Conservation (phyloP, 2,329 filamentous ascomycete species). For the Aspergillus pseudonomiae region DNA sequence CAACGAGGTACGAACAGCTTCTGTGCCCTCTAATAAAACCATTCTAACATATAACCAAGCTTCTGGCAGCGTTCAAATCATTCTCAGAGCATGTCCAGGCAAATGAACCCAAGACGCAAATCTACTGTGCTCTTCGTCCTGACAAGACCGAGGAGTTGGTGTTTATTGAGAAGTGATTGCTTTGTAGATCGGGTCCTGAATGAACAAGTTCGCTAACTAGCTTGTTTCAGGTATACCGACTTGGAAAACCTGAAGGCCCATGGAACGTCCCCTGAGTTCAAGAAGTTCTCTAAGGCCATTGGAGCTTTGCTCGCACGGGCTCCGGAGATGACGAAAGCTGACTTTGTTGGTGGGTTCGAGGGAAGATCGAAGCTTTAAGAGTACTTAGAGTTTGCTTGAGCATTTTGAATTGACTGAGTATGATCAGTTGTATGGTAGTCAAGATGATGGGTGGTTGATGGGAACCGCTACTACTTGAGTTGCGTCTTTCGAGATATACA, state of each 20-base stretch:
- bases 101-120: conserved; percentile 24
- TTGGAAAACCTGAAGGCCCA: conserved; percentile 21
- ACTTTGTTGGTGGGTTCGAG: conserved; percentile 21
- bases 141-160: conserved; percentile 21
- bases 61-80: conserved; percentile 21
- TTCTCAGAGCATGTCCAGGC: conserved; percentile 20
- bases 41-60: conserved; percentile 7
- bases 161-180: conserved; percentile 24
- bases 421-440: neutral
- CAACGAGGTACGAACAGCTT: conserved; percentile 17
- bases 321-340: conserved; percentile 20
- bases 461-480: neutral
- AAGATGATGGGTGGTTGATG: neutral
- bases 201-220: neutral
- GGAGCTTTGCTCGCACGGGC: conserved; percentile 16
- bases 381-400: neutral
- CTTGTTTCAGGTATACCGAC: conserved; percentile 20
- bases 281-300: conserved; percentile 19
- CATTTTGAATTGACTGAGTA: neutral
- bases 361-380: conserved; percentile 23
- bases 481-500: neutral
- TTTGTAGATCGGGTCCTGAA: neutral
- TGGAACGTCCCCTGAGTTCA: conserved; percentile 17
- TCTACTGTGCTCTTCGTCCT: conserved; percentile 24
- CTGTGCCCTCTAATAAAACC: neutral